These are phyloP conservation scores for Stemphylium beticola DNA, from an alignment of 2,329 filamentous ascomycete species.

Conservation along the genomic window DNA sequence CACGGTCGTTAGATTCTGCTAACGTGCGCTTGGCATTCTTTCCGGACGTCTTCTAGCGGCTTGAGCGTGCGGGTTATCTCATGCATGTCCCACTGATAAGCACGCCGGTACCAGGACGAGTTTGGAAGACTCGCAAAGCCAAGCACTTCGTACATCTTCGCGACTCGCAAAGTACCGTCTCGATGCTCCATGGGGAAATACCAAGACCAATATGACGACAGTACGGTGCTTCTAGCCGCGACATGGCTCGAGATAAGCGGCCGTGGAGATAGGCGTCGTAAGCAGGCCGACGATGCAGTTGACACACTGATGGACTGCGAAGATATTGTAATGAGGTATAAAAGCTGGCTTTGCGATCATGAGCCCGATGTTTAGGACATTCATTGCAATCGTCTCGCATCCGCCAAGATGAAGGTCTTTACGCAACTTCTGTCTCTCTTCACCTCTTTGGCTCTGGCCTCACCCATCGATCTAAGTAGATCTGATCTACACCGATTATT, in stretches of 20 bases:
- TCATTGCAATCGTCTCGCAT: neutral
- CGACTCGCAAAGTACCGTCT: slow-evolving; percentile 2
- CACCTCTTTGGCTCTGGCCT: slow-evolving; percentile 24
- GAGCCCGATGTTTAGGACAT: neutral
- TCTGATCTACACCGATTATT: slow-evolving; percentile 30
- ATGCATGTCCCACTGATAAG: slow-evolving; percentile 20
- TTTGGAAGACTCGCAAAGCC: slow-evolving; percentile 1
- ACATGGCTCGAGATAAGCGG: slow-evolving; percentile 10
- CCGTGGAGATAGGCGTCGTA: slow-evolving; percentile 10
- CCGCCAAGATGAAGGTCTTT: slow-evolving; percentile 30
- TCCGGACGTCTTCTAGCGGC: slow-evolving; percentile 9
- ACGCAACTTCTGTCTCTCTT: slow-evolving; percentile 28
- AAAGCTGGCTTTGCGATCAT: neutral
- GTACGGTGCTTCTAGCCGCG: slow-evolving; percentile 5
- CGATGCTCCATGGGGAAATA: slow-evolving; percentile 4
- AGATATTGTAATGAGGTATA: slow-evolving; percentile 1
- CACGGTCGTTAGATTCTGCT: neutral
- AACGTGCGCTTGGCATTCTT: slow-evolving; percentile 8
- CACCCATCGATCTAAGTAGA: slow-evolving; percentile 28
- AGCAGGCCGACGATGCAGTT: slow-evolving; percentile 4
- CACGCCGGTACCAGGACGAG: neutral
- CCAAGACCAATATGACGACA: slow-evolving; percentile 9
- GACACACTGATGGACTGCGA: neutral
- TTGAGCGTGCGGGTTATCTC: slow-evolving; percentile 7
- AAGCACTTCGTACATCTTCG: neutral